Base-by-base conservation (phyloP, 495 filamentous ascomycete genomes). In the Letharia lupina region DNA sequence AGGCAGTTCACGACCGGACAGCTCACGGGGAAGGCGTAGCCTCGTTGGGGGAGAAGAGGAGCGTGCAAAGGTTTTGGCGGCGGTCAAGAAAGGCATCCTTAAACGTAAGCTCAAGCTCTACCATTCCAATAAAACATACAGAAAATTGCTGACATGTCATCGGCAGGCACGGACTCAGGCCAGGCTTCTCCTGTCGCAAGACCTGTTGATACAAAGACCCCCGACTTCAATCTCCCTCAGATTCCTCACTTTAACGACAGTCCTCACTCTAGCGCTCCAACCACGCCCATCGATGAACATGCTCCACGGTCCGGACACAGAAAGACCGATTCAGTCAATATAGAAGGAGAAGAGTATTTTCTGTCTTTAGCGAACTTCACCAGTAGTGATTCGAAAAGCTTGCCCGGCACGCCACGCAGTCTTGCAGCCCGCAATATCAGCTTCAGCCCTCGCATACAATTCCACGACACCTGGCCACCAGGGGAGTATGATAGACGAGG, bases 401-500 rank as follows among this genome's bases (percentile, higher is more conserved):
- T 88, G 20, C 91, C 91, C 10, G 82, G 80, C 50, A 93, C 91
- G 20, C 93, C 93, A 3, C 84, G 86, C 63, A 78, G 83, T n/a
- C 75, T 76, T 28, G 65, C 56, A 8, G 84, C 85, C 66, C 87
- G 89, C 66, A 90, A 86, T 74, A 93, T 96, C 63, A 88, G 85
- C 44, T 99, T 97, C 75, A 97, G 89, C 73, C 93, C 94, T 65
- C 86, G 93, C 35, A 92, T 98, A 61, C 86, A 94, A 65, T 97
- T 96, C 73, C 87, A 96, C 73, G 94, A 99, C 71, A 97, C 90
- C 20, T 98, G 94, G 93, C 90, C 93, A 9, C 90, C 86, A 70
- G 87, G 87, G 65, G 94, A 99, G 77, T 99, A 99, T 73, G 94
- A 99, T 73, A 88, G 94, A 58, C 87, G 95, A 47, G 95, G 94